Conservation (phyloP, 495 filamentous ascomycete genomes). For the Ramalina intermedia region DNA sequence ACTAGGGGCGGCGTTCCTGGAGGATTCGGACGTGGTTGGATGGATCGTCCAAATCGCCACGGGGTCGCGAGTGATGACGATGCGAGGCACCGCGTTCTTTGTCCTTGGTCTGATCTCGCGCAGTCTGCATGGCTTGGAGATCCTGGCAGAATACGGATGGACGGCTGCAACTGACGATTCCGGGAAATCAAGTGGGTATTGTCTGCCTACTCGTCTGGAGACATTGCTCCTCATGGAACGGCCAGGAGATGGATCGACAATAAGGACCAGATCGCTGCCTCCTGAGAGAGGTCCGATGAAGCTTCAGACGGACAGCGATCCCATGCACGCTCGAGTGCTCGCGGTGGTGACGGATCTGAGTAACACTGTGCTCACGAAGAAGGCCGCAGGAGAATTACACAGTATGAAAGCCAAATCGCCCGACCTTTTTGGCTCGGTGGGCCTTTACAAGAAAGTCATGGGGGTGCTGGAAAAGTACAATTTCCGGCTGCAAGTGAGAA, state of each 20-base stretch:
- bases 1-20: conserved; percentile 83
- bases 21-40: conserved; percentile 71
- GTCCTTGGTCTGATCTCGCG: conserved; percentile 85
- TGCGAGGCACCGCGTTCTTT: conserved; percentile 92
- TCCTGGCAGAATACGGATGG: conserved; percentile 76
- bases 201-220: conserved; percentile 64
- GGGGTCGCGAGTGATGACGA: conserved; percentile 69
- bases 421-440: conserved; percentile 55
- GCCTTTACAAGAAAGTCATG: conserved; percentile 73
- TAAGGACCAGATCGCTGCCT: conserved; percentile 25
- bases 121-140: conserved; percentile 82
- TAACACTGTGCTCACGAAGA: conserved; percentile 74
- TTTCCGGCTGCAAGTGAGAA: conserved; percentile 68
- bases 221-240: conserved; percentile 50
- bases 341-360: conserved; percentile 72
- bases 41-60: conserved; percentile 79
- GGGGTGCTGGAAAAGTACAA: conserved; percentile 77
- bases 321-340: conserved; percentile 56
- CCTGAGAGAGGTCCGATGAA: conserved; percentile 29
- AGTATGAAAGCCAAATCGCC: conserved; percentile 54
- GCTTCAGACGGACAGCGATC: conserved; percentile 38
- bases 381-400: conserved; percentile 56
- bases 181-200: conserved; percentile 73
- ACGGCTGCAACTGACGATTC: conserved; percentile 74
- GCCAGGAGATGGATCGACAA: conserved; percentile 28